Evolutionary conservation across 2,329 filamentous ascomycete genomes (phyloP), one percentile per base, ranked within the genome.

Genomic region (Aureobasidium sp.): DNA sequence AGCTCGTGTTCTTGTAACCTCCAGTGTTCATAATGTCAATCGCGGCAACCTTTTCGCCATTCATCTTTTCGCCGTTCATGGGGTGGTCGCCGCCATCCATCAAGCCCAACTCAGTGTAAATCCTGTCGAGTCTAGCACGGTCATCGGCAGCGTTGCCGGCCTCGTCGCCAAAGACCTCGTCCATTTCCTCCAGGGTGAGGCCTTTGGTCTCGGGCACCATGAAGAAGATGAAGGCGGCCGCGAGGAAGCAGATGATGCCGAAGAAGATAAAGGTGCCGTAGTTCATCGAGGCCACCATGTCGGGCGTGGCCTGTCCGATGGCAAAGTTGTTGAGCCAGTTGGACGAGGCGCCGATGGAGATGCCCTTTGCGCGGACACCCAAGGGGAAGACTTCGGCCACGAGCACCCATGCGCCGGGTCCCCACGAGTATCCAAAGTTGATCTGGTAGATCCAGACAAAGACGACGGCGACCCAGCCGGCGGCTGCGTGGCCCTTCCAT

Each of bases 191-290:
- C 2, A 84, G 74, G 1, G 75, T 81, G 27, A 75, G 73, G 0
- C 76, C 69, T 67, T 82, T 83, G 0, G 80, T 84, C 68, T 83
- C 81, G 0, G 79, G 79, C 0, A 82, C 78, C 11, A 75, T 70
- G 66, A 77, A 77, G 68, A 69, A 79, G 54, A 82, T 75, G 63
- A 80, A 82, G 0, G 72, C 78, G 0, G 84, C 84, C 3, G 85
- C 86, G 0, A 85, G 64, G 60, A 81, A 83, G 0, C 83, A 88
- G 17, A 90, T 65, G 0, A 85, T 60, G 0, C 86, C 86, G 61
- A 90, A 90, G 15, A 90, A 74, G 59, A 90, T 83, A 62, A 88
- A 90, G 0, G 87, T 89, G 15, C 87, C 87, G 63, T 88, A 90
- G 0, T 77, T 81, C 57, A 89, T 87, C 13, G 73, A 69, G 2